These are phyloP conservation scores for Diaporthe capsici DNA, from an alignment of 2,329 filamentous ascomycete genomes.

Conservation along the genomic window DNA sequence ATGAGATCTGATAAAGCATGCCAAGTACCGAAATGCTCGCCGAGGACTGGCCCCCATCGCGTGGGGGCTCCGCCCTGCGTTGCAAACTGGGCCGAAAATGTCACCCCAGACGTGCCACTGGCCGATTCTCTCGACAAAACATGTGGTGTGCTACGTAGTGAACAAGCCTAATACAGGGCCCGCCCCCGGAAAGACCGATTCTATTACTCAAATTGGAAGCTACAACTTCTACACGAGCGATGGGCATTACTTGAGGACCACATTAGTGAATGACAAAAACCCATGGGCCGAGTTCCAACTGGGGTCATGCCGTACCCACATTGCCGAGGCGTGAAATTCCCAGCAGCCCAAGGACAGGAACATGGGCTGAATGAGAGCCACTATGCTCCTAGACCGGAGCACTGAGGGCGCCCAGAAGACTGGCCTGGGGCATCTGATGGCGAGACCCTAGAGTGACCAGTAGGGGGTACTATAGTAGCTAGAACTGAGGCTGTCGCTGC, in stretches of 20 bases:
- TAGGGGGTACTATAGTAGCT: slow-evolving; percentile 22
- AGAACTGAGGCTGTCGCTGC: slow-evolving; percentile 4
- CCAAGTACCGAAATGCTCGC: slow-evolving; percentile 27
- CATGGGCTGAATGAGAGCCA: slow-evolving; percentile 9
- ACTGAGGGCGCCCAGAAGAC: background rate
- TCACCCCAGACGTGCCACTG: background rate
- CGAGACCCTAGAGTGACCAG: slow-evolving; percentile 8
- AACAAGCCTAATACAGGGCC: background rate
- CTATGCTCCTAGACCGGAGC: slow-evolving; percentile 36
- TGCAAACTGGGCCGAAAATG: slow-evolving; percentile 19
- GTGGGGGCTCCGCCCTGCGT: slow-evolving; percentile 22
- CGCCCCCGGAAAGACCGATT: slow-evolving; percentile 18
- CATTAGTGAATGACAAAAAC: slow-evolving; percentile 12
- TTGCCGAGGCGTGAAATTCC: background rate
- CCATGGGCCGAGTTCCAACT: slow-evolving; percentile 23
- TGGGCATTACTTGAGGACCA: slow-evolving; percentile 14
- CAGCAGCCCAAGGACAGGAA: slow-evolving; percentile 21
- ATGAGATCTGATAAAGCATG: slow-evolving; percentile 28
- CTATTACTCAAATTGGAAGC: slow-evolving; percentile 23
- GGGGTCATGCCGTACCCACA: slow-evolving; percentile 23
- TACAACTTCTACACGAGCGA: background rate
- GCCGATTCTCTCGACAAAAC: background rate
- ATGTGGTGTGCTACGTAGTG: slow-evolving; percentile 12
- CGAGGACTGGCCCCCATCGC: slow-evolving; percentile 2
- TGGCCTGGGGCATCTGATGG: slow-evolving; percentile 14